Percentiles rank a stretch among this genome's conserved stretches.
These are phyloP conservation scores for Eudorina sp. DNA, from an alignment of 139 green algal species.

Conservation along the genomic window DNA sequence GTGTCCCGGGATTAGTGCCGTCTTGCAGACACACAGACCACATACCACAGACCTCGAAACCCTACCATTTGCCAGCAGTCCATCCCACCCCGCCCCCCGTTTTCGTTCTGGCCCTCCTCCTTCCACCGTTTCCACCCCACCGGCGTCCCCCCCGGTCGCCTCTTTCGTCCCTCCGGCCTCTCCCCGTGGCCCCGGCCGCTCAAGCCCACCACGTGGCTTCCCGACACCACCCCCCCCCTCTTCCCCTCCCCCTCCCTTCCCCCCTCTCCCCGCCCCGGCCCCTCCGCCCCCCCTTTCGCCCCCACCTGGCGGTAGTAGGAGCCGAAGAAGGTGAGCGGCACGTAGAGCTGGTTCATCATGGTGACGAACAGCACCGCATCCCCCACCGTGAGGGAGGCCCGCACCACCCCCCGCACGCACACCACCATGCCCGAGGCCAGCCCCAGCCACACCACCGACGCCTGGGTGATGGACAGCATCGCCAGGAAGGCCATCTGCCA, in stretches of 20 bases:
- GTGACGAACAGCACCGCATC: conserved; percentile 91
- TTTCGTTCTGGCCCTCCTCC: too few species aligned
- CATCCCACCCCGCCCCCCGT: background rate
- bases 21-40: too few species aligned
- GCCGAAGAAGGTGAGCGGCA: conserved; percentile 92
- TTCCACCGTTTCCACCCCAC: background rate
- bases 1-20: too few species aligned
- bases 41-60: too few species aligned
- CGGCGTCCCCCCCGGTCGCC: background rate
- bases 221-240: background rate
- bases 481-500: conserved; percentile 69
- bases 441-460: conserved; percentile 66
- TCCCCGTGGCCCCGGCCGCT: too few species aligned
- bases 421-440: conserved; percentile 74
- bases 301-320: conserved; percentile 78
- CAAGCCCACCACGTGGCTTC: too few species aligned
- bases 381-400: conserved; percentile 81
- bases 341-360: conserved; percentile 92
- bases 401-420: conserved; percentile 70
- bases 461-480: conserved; percentile 64
- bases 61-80: too few species aligned
- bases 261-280: background rate
- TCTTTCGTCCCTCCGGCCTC: background rate
- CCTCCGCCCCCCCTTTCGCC: background rate
- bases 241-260: background rate